Evolutionary conservation across 441 rosid species (phyloP), one percentile per base, ranked within the genome.

Genomic region (Arabidopsis lyrata): DNA sequence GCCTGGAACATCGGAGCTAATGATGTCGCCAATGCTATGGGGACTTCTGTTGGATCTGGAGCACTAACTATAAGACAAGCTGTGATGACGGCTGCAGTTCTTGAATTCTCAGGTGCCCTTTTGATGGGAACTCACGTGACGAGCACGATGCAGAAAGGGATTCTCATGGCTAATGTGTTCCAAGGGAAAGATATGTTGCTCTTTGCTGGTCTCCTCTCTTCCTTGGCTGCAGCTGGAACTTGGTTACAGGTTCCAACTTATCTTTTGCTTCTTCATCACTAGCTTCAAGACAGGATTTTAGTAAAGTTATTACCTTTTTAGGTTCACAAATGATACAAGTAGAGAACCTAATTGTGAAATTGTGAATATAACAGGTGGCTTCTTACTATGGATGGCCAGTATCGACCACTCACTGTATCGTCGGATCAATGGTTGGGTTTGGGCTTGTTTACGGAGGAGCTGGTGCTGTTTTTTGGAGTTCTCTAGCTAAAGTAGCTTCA

Each of bases 1-100:
- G 98, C 99, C 3, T 93, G 99, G 98, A 93, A 96, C 73, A 96
- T 96, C 8, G 99, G 99, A 50, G 99, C 98, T 45, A 96, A 96
- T 61, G 98, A 96, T 77, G 97, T 93, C 74, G 99, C 99, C 7
- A 93, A 96, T 83, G 99, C 99, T 32, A 96, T 96, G 98, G 99
- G 99, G 22, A 93, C 98, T 55, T 93, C 98, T 1, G 97, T 96
- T 24, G 99, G 99, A 4, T 96, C 98, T 0, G 97, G 98, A 36
- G 99, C 98, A 4, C 67, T 96, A 63, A 86, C 84, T 1, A 81
- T 93, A 62, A 77, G 92, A 18, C 96, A 93, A 83, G 98, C 99
- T 5, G 99, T 96, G 78, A 35, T 96, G 52, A 93, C 88, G 3
- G 99, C 98, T 3, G 97, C 93, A 8, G 81, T 93, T 70, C 79